phyloP scores from a whole-genome alignment of 345 rosid genomes.

The Populus ilicifolia region DNA sequence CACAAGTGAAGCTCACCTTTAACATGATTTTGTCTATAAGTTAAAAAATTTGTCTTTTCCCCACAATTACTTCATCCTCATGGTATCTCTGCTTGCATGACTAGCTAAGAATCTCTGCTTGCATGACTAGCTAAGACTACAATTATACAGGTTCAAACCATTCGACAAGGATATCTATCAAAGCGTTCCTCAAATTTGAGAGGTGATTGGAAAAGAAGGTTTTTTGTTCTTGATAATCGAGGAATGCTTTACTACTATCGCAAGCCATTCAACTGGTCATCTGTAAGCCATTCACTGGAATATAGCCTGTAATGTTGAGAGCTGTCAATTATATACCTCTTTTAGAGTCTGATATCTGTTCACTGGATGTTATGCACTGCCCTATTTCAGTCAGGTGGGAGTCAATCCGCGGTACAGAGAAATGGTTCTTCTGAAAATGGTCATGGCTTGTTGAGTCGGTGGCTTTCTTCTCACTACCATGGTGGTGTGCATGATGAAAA shows the following conservation, averaged over 20 bases:
- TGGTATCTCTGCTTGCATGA: not conserved
- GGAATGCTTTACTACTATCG: slow-evolving; percentile 84
- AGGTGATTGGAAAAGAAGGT: slow-evolving; percentile 81
- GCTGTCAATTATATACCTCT: not conserved
- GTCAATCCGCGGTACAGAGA: slow-evolving; percentile 48
- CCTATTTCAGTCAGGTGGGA: slow-evolving; percentile 50
- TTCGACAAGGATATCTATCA: slow-evolving; percentile 74
- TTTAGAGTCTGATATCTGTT: not conserved
- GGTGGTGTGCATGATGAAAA: slow-evolving; percentile 70
- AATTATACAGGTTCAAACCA: slow-evolving; percentile 60
- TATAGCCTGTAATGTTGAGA: slow-evolving; percentile 9
- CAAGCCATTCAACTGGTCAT: slow-evolving; percentile 56
- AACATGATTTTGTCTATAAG: not conserved
- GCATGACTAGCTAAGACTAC: not conserved
- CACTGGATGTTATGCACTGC: slow-evolving; percentile 13
- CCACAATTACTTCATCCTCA: not conserved
- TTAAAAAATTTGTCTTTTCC: not conserved
- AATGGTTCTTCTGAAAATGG: slow-evolving; percentile 46
- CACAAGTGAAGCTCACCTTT: not conserved
- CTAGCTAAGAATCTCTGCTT: not conserved
- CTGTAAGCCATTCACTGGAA: slow-evolving; percentile 42
- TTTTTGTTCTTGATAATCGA: slow-evolving; percentile 75
- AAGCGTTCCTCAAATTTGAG: slow-evolving; percentile 84
- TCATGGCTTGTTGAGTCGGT: slow-evolving; percentile 64
- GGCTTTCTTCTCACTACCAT: slow-evolving; percentile 81